A percentile compares a stretch with the other conserved stretches of the same genome.
phyloP scores from a whole-genome alignment of 192 early-diverging fungal species.

The Rhizoclosmatium sp. region DNA sequence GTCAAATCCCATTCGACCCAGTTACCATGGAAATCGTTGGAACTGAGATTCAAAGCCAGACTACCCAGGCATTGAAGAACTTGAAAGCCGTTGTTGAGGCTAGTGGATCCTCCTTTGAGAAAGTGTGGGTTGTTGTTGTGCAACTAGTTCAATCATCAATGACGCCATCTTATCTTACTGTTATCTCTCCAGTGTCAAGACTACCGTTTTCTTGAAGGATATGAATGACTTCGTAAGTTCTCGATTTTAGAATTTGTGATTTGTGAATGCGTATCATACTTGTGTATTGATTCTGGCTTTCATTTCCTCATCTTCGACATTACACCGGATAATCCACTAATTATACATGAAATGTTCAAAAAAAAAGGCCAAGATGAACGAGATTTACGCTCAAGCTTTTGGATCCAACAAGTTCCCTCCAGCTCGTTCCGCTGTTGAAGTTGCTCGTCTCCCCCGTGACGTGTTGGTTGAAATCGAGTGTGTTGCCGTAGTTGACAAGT shows the following conservation, averaged over 20 bases:
- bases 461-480: slow-evolving; percentile 94
- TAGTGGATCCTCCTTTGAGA: slow-evolving; percentile 76
- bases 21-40: slow-evolving; percentile 77
- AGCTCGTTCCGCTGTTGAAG: slow-evolving; percentile 78
- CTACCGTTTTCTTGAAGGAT: slow-evolving; percentile 90
- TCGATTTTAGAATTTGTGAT: neutral
- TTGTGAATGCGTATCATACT: neutral
- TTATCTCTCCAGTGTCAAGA: slow-evolving; percentile 72
- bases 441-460: slow-evolving; percentile 89
- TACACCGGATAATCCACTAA: too few species aligned
- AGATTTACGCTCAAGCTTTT: slow-evolving; percentile 81
- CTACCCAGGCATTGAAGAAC: slow-evolving; percentile 78
- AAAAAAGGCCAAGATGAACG: slow-evolving; percentile 72
- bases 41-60: slow-evolving; percentile 76
- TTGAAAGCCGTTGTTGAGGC: slow-evolving; percentile 84
- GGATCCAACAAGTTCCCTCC: slow-evolving; percentile 50
- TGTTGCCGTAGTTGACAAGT: slow-evolving; percentile 66
- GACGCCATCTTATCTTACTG: neutral
- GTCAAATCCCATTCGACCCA: slow-evolving; percentile 61
- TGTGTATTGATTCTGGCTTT: neutral
- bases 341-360: too few species aligned
- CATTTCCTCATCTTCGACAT: neutral
- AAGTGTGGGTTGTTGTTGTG: slow-evolving; percentile 56
- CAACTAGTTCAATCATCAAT: too few species aligned
- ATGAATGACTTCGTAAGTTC: slow-evolving; percentile 80